Conservation (phyloP, 176 grass and related monocot species). For the Canna indica region DNA sequence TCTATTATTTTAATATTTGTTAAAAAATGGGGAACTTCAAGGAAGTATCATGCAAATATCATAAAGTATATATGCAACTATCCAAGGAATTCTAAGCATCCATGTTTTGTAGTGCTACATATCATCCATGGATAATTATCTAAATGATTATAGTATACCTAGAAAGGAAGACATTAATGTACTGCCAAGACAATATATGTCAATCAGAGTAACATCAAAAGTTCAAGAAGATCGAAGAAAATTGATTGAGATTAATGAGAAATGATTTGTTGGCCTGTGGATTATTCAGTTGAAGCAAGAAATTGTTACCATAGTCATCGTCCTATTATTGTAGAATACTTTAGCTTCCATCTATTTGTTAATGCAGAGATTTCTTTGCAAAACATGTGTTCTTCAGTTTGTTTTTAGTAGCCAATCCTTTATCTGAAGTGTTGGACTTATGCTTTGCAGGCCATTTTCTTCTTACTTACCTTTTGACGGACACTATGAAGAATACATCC, state of each 20-base stretch:
- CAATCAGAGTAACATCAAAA: too few relatives aligned
- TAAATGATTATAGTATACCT: neutral
- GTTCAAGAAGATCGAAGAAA: neutral
- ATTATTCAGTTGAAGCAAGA: neutral
- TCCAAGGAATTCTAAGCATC: too few relatives aligned
- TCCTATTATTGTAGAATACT: neutral
- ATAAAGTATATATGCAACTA: too few relatives aligned
- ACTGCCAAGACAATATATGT: neutral
- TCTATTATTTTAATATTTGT: too few relatives aligned
- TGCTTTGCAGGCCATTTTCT: conserved; percentile 80
- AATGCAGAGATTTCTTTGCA: neutral
- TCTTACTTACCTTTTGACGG: conserved; percentile 74
- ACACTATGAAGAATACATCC: conserved; percentile 77
- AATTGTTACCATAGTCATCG: neutral
- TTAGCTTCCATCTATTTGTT: neutral
- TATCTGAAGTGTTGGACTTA: neutral
- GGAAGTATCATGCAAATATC: too few relatives aligned
- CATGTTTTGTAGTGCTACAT: too few relatives aligned
- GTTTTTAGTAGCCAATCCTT: neutral
- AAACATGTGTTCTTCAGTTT: neutral
- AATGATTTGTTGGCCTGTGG: neutral
- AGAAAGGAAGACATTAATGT: neutral
- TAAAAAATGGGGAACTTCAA: too few relatives aligned
- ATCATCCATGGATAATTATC: neutral
- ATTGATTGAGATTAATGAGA: neutral